A percentile compares a stretch with the other conserved stretches of the same genome.
Conservation (phyloP, 495 filamentous ascomycete genomes). For the Friedmanniomyces simplex region DNA sequence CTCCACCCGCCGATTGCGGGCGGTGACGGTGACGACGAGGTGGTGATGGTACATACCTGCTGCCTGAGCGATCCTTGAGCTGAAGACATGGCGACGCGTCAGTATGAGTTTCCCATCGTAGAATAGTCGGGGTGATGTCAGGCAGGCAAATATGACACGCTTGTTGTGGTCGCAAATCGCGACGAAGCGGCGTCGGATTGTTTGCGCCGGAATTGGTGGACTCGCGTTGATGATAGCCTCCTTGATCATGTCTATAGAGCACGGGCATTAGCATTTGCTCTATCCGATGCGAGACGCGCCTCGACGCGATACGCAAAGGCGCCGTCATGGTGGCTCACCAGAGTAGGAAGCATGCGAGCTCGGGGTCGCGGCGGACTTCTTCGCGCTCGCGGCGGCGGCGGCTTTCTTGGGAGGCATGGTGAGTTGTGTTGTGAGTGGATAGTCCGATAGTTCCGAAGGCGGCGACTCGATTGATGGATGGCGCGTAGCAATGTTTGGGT, state of each 20-base stretch:
- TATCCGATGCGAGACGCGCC: constrained; percentile 16
- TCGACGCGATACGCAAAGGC: constrained; percentile 14
- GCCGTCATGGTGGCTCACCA: constrained; percentile 28
- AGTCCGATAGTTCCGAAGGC: background rate
- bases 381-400: constrained; percentile 35
- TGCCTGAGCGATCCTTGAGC: constrained; percentile 58
- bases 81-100: constrained; percentile 35
- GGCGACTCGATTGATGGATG: constrained; percentile 2
- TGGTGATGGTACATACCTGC: constrained; percentile 42
- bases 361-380: constrained; percentile 36
- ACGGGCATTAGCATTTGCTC: constrained; percentile 31
- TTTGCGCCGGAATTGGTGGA: constrained; percentile 33
- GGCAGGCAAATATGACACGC: constrained; percentile 1
- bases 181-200: constrained; percentile 32
- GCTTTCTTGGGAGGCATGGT: constrained; percentile 59
- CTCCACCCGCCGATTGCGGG: too few species aligned
- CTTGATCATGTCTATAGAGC: constrained; percentile 52
- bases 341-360: constrained; percentile 45
- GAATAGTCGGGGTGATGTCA: constrained; percentile 1
- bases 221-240: constrained; percentile 56
- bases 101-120: constrained; percentile 31
- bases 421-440: constrained; percentile 22
- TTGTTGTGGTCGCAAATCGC: constrained; percentile 21
- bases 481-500: background rate
- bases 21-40: constrained; percentile 22